These are phyloP conservation scores for Cystofilobasidium bisporidii DNA, from an alignment of 768 basidiomycete species.

Conservation along the genomic window DNA sequence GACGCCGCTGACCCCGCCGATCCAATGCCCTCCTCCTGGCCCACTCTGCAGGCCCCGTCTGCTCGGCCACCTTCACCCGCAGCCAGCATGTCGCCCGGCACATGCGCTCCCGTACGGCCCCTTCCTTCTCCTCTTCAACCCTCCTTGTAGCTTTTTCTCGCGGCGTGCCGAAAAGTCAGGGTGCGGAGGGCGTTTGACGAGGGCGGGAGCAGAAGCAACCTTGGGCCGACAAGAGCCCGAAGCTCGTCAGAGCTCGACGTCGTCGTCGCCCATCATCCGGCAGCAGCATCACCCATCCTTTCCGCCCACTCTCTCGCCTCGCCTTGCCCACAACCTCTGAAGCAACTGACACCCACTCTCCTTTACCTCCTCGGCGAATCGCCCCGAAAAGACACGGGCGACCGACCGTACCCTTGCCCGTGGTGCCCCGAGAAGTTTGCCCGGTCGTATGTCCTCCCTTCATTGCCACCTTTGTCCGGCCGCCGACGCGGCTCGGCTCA, in stretches of 20 bases:
- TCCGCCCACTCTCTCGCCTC: slow-evolving; percentile 21
- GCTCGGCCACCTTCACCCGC: slow-evolving; percentile 74
- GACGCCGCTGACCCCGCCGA: no score
- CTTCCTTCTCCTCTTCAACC: slow-evolving; percentile 40
- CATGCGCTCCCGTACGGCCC: slow-evolving; percentile 54
- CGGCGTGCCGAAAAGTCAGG: not conserved
- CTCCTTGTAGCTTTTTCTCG: no score
- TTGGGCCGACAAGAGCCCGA: no score
- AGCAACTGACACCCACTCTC: no score
- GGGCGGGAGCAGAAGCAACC: no score
- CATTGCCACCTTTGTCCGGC: slow-evolving; percentile 18
- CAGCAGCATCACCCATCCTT: not conserved
- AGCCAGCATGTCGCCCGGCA: slow-evolving; percentile 73
- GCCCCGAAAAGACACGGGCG: slow-evolving; percentile 88
- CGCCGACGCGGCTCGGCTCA: not conserved
- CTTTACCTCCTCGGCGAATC: no score
- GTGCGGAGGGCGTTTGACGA: no score
- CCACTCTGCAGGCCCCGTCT: slow-evolving; percentile 51
- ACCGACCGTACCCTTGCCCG: slow-evolving; percentile 80
- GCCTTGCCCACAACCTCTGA: slow-evolving; percentile 27
- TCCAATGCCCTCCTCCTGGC: no score
- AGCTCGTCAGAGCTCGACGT: no score
- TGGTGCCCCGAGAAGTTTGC: slow-evolving; percentile 85
- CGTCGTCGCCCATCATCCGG: no score
- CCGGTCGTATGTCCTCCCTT: slow-evolving; percentile 50